phyloP scores from a whole-genome alignment of 2,329 filamentous ascomycete species.

The Pochonia chlamydosporia region DNA sequence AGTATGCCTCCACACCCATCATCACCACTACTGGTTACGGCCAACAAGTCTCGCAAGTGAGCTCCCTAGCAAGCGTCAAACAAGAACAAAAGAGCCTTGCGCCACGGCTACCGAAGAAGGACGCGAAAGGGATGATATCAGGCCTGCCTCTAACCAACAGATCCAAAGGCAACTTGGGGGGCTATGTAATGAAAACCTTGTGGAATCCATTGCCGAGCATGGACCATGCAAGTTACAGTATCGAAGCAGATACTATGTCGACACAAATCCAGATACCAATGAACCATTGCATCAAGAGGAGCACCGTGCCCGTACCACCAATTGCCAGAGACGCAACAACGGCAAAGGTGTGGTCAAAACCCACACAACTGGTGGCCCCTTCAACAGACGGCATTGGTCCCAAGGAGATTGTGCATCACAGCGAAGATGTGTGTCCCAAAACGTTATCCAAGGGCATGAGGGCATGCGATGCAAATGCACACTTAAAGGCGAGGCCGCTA shows the following conservation, averaged over 20 bases:
- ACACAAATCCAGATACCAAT: constrained; percentile 10
- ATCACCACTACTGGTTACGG: constrained; percentile 56
- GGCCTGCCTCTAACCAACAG: constrained; percentile 14
- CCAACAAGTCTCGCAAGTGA: constrained; percentile 14
- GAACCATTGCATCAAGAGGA: constrained; percentile 8
- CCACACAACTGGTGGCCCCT: too few species aligned
- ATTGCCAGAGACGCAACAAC: constrained; percentile 3
- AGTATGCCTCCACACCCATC: constrained; percentile 52
- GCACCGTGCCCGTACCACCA: background rate
- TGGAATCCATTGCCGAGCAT: constrained; percentile 22
- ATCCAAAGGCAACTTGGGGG: constrained; percentile 12
- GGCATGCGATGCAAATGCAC: background rate
- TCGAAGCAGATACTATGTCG: constrained; percentile 25
- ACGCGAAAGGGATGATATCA: constrained; percentile 14
- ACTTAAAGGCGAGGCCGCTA: background rate
- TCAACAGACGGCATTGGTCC: background rate
- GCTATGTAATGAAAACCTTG: constrained; percentile 14
- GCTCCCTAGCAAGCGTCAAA: background rate
- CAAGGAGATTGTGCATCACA: background rate
- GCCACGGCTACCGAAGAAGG: background rate
- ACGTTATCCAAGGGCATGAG: background rate
- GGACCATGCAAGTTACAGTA: constrained; percentile 11
- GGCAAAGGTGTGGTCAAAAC: background rate
- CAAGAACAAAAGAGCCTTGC: background rate
- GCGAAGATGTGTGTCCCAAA: background rate